Base-by-base conservation (phyloP, 306 rosid species). In the Cicer pinnatifidum region DNA sequence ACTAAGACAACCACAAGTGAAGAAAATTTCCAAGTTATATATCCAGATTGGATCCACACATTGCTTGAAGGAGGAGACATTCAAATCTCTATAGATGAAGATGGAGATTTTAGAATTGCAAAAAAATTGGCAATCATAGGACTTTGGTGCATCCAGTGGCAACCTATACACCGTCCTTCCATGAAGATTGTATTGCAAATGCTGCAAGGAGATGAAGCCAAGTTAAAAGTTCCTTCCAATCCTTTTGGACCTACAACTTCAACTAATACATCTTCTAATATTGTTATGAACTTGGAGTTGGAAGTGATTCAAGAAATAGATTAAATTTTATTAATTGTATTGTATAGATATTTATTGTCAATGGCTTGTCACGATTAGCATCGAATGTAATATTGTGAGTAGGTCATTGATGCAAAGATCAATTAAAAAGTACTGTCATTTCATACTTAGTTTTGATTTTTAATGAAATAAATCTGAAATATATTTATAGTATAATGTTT, bases 121-220 rank as follows among this genome's bases (percentile, higher is more conserved):
- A 72, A 58, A 53, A 72, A 72, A 9, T 66, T 72, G 37, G 67
- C 77, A 43, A 58, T 72, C 11, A 39, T 73, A 7, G 78, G 69
- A 33, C 71, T 66, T 12, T 66, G 56, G 38, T 66, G 71, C 56
- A 66, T 66, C 4, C 71, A 66, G 0, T 66, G 77, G 77, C 77
- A 72, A 15, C 67, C 77, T 1, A 53, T 72, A 1, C 57, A 72
- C 5, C 68, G 68, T 12, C 77, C 68, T 5, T 46, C 77, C 0
- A 73, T 73, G 69, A 28, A 73, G 28, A 13, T 11, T 45, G 77
- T 73, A 35, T n/a, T 73, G 17, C 77, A 73, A 4, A 73, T 73
- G 69, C 11, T 73, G 8, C 47, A 58, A 44, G 69, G 69, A 58
- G 69, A 44, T 2, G 69, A 11, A 28, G 46, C 12, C 11, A 73